Percentiles rank a stretch among this genome's conserved stretches.
These are phyloP conservation scores for Saposhnikovia divaricata DNA, from an alignment of 129 eudicot genomes.

Conservation along the genomic window DNA sequence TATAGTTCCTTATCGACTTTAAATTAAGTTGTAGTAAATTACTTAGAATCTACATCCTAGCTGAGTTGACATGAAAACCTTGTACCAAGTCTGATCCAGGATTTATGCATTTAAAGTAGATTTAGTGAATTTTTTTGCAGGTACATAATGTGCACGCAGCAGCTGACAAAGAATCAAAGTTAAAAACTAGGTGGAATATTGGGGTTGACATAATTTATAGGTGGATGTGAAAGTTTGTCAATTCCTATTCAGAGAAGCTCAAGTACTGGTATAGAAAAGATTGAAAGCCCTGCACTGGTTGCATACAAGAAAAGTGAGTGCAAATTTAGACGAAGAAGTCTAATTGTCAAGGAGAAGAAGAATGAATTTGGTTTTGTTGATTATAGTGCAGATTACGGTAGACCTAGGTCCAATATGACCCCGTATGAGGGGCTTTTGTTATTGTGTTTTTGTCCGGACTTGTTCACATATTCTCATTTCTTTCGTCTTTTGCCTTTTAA, in stretches of 20 bases:
- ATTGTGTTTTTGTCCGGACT: background rate
- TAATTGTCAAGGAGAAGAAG: conserved; percentile 24
- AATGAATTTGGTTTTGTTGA: conserved; percentile 42
- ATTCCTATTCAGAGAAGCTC: background rate
- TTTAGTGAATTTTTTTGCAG: background rate
- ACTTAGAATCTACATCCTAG: background rate
- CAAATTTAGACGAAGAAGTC: conserved; percentile 24
- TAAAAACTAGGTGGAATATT: background rate
- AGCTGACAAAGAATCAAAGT: background rate
- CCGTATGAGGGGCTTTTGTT: background rate
- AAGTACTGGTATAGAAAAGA: background rate
- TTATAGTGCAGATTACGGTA: conserved; percentile 55
- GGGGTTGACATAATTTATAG: background rate
- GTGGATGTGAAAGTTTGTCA: background rate
- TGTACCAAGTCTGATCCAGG: background rate
- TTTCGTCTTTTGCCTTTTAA: background rate
- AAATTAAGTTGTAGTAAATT: background rate
- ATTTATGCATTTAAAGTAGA: no score
- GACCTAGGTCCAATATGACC: conserved; percentile 23
- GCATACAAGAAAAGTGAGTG: background rate
- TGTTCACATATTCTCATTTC: background rate
- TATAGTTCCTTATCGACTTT: background rate
- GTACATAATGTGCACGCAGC: background rate
- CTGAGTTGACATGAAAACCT: background rate
- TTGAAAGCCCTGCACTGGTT: background rate